Evolutionary conservation across 2,329 filamentous ascomycete species (phyloP).

Genomic region (Ceratocystis cacaofunesta): DNA sequence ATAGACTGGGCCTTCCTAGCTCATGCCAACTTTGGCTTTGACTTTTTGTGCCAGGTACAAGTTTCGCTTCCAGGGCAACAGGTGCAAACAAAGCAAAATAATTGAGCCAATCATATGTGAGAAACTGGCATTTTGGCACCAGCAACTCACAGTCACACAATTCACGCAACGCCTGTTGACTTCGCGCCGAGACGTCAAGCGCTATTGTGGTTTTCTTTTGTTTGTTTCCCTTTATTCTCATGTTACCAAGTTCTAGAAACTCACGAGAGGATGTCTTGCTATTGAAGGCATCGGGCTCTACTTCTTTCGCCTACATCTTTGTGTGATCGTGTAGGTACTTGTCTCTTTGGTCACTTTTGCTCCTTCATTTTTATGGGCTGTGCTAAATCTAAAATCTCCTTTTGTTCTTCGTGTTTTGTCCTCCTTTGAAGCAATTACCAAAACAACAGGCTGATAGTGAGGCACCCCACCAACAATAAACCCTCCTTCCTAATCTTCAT

Average conservation of each 20-base stretch:
- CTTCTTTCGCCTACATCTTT: neutral
- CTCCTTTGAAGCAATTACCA: conserved; percentile 6
- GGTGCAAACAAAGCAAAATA: conserved; percentile 3
- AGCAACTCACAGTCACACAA: neutral
- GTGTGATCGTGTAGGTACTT: neutral
- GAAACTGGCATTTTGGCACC: neutral
- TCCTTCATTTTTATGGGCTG: neutral
- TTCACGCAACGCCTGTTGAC: neutral
- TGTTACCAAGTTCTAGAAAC: neutral
- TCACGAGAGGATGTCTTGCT: neutral
- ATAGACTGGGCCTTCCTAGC: neutral
- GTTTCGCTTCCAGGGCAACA: conserved; percentile 16
- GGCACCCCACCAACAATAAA: conserved; percentile 1
- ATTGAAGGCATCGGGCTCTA: neutral
- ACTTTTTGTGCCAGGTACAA: neutral
- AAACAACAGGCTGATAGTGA: conserved; percentile 6
- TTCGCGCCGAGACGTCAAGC: neutral
- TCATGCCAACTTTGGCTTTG: neutral
- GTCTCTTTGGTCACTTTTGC: neutral
- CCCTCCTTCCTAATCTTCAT: neutral
- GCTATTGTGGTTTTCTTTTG: neutral
- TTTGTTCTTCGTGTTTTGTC: conserved; percentile 8
- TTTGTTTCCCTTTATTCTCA: neutral
- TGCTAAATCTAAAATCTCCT: conserved; percentile 8
- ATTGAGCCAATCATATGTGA: conserved; percentile 2